Conservation (phyloP, 148 eudicot genomes). For the Euryodendron excelsum region DNA sequence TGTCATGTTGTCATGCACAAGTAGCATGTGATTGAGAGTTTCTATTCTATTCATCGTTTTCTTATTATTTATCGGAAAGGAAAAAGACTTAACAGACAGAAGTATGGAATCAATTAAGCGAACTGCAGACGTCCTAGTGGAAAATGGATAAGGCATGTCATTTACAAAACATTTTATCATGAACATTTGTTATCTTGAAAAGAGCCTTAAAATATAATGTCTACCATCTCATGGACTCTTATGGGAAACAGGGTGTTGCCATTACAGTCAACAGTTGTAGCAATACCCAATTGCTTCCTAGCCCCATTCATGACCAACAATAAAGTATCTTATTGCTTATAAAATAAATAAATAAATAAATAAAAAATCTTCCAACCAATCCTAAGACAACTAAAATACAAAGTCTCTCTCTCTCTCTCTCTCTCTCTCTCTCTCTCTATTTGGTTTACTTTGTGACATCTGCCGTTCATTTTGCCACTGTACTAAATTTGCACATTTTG, state of each 20-base stretch:
- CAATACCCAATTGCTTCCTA: neutral
- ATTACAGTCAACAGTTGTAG: neutral
- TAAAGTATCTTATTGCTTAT: neutral
- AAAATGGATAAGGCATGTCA: too few species aligned
- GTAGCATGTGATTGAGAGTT: too few species aligned
- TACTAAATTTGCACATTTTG: neutral
- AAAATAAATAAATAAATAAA: neutral
- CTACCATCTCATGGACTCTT: neutral
- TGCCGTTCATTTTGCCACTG: neutral
- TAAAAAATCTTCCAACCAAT: neutral
- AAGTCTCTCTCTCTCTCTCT: neutral
- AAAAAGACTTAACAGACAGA: too few species aligned
- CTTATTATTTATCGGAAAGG: too few species aligned
- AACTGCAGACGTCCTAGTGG: too few species aligned
- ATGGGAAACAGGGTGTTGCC: neutral
- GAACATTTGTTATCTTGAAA: neutral
- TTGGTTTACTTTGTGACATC: neutral
- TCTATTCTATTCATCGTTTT: too few species aligned
- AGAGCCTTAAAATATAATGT: neutral
- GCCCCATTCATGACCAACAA: neutral
- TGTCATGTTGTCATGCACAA: too few species aligned
- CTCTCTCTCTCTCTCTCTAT: neutral
- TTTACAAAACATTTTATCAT: neutral
- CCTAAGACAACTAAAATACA: neutral
- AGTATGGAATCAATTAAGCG: too few species aligned